phyloP scores from a whole-genome alignment of 2,329 filamentous ascomycete species.

The Calonectria pseudoreteaudii region DNA sequence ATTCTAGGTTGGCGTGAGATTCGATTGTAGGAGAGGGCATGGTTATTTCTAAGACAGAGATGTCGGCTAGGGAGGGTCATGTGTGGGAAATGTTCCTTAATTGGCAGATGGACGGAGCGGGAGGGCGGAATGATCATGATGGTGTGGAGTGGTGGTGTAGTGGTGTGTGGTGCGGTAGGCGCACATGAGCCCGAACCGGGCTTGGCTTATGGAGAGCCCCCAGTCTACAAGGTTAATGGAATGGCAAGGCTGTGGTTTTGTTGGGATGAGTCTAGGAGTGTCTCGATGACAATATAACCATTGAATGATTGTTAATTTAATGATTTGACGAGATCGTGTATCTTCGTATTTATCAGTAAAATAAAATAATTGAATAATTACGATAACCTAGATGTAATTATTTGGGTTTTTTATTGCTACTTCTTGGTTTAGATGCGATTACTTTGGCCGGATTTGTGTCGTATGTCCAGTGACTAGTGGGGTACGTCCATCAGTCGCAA shows the following conservation, averaged over 20 bases:
- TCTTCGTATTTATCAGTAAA: too few species aligned
- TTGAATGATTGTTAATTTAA: too few species aligned
- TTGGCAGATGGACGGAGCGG: not conserved
- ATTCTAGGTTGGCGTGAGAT: not conserved
- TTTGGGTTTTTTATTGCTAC: too few species aligned
- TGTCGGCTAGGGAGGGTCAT: not conserved
- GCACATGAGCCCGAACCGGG: not conserved
- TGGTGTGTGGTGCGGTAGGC: not conserved
- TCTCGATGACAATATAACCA: not conserved
- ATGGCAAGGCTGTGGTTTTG: not conserved
- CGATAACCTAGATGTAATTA: too few species aligned
- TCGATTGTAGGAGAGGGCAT: not conserved
- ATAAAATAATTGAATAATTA: too few species aligned
- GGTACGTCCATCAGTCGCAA: too few species aligned
- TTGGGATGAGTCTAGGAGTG: not conserved
- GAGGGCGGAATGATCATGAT: not conserved
- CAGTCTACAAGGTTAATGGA: not conserved
- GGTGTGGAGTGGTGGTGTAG: not conserved
- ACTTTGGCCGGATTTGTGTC: too few species aligned
- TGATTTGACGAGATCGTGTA: too few species aligned
- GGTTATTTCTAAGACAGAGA: not conserved
- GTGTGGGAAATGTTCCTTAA: not conserved
- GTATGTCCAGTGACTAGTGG: too few species aligned
- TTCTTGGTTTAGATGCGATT: too few species aligned
- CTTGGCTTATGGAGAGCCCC: not conserved